Conservation (phyloP, 2,329 filamentous ascomycete genomes). For the Apiospora hydei region DNA sequence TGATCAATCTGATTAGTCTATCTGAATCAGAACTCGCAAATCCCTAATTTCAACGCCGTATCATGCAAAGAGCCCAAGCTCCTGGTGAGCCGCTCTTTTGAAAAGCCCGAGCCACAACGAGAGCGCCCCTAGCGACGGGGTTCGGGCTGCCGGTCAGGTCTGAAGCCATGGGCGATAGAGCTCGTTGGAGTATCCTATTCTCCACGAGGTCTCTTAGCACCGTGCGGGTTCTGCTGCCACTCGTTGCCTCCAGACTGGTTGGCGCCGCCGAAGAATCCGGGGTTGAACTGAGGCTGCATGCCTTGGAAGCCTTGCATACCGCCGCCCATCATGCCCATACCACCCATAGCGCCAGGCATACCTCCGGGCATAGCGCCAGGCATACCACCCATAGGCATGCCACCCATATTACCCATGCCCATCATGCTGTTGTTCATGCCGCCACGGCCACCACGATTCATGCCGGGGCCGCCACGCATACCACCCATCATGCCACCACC, state of each 20-base stretch:
- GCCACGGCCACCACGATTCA: constrained; percentile 42
- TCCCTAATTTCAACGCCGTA: neutral
- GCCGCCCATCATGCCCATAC: constrained; percentile 31
- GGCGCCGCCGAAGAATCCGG: constrained; percentile 42
- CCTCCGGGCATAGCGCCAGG: constrained; percentile 29
- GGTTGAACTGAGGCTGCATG: constrained; percentile 42
- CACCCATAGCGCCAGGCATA: constrained; percentile 30
- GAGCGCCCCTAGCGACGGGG: neutral
- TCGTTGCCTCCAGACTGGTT: constrained; percentile 42
- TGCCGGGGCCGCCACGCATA: constrained; percentile 41
- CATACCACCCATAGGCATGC: constrained; percentile 26
- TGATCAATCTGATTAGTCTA: constrained; percentile 17
- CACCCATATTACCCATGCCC: constrained; percentile 28
- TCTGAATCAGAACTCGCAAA: constrained; percentile 15
- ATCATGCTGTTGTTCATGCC: constrained; percentile 43
- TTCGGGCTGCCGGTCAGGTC: neutral
- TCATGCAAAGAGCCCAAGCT: neutral
- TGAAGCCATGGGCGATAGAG: neutral
- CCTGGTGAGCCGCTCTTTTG: neutral
- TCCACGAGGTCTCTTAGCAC: constrained; percentile 43
- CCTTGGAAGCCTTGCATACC: constrained; percentile 36
- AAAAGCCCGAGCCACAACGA: neutral
- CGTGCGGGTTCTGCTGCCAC: constrained; percentile 46
- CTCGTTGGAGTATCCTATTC: constrained; percentile 32
- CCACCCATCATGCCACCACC: constrained; percentile 43